Percentiles rank a stretch among this genome's conserved stretches.
Evolutionary conservation across 768 basidiomycete species (phyloP).

Genomic region (Leccinum boreale): DNA sequence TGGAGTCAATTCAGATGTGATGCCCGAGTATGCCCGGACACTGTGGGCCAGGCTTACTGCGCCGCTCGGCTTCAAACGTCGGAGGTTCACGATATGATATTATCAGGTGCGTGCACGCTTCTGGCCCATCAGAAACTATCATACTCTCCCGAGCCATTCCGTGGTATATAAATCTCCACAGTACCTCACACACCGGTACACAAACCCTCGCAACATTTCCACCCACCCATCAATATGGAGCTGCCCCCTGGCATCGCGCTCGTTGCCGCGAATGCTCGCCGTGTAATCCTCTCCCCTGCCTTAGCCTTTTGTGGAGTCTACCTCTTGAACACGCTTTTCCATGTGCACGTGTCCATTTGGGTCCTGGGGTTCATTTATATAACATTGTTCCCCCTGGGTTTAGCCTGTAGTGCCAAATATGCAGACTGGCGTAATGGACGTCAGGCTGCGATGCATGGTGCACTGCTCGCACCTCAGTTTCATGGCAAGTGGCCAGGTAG

Average conservation of each 20-base stretch:
- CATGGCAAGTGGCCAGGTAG: slow-evolving; percentile 36
- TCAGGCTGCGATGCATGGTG: slow-evolving; percentile 22
- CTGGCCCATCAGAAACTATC: neutral
- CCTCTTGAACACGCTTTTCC: slow-evolving; percentile 8
- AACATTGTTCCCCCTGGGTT: slow-evolving; percentile 22
- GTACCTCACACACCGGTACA: neutral
- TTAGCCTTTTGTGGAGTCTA: slow-evolving; percentile 14
- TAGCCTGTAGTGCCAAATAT: slow-evolving; percentile 14
- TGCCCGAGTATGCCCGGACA: neutral
- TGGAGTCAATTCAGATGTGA: neutral
- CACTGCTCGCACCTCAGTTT: slow-evolving; percentile 33
- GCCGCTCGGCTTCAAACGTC: neutral
- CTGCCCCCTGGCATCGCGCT: slow-evolving; percentile 34
- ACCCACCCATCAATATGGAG: slow-evolving; percentile 15
- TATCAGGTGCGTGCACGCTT: neutral
- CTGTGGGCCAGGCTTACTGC: neutral
- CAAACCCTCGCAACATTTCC: neutral
- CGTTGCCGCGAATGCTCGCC: slow-evolving; percentile 25
- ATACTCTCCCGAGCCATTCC: neutral
- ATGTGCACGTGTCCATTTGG: slow-evolving; percentile 13
- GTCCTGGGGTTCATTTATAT: slow-evolving; percentile 13
- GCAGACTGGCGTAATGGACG: slow-evolving; percentile 11
- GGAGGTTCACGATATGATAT: too few species aligned
- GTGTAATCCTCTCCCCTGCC: slow-evolving; percentile 16
- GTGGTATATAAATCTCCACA: slow-evolving; percentile 3